Base-by-base conservation (phyloP, 2,329 filamentous ascomycete genomes). In the Epicoccum sorghinum region DNA sequence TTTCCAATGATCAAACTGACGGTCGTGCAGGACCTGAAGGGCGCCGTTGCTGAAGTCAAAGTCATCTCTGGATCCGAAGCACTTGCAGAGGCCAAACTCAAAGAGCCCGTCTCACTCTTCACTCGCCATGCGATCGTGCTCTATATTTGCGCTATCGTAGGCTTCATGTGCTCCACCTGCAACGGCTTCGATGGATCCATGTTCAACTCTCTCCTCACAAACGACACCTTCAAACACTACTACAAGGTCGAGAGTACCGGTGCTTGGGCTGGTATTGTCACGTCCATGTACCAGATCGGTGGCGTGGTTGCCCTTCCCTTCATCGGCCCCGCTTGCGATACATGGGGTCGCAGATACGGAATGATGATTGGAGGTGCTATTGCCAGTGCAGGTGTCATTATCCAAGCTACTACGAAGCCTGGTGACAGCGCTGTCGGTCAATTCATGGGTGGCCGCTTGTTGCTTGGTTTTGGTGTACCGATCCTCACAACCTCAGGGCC, bases 401-500 rank as follows among this genome's bases (percentile, higher is more conserved):
- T 85, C 27, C 77, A 83, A 58, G 74, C 73, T 0, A 75, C 80
- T 12, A 74, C 80, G 13, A 64, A 76, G 44, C 71, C 70, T 37
- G 73, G 67, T 8, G 77, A 79, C 59, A 61, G 61, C 36, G 72
- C 70, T 10, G 57, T 61, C n/a, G 64, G 62, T 5, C 78, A 81
- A 59, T 85, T 87, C 69, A 83, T 87, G 70, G 82, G 79, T 38
- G 84, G 84, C n/a, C 80, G 84, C 25, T 86, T 87, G 71, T 70
- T 87, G 18, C 79, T 87, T 3, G 85, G 85, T 47, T 86, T 87
- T 56, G 86, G 86, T 35, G 83, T 86, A 37, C 79, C 82, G 2
- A 83, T 88, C 54, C 81, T 82, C 4, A 80, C 82, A 4, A 80
- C 83, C 3, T 84, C 85, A 4, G 85, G 82, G 1, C 86, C 86